These are phyloP conservation scores for Nyssa sinensis DNA, from an alignment of 148 eudicot species.

Conservation along the genomic window DNA sequence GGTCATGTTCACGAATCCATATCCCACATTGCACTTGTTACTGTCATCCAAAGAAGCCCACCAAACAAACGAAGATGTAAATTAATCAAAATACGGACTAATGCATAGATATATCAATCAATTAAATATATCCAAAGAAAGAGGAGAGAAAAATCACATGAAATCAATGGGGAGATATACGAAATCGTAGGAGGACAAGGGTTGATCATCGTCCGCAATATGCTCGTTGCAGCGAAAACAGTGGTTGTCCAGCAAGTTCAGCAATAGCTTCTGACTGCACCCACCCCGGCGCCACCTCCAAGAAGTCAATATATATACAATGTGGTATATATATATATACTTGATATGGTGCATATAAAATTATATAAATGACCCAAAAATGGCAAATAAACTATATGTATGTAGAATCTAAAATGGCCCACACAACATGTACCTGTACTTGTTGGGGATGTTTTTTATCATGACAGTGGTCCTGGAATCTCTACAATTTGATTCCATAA, in stretches of 20 bases:
- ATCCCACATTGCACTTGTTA: conserved; percentile 96
- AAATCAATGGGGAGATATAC: conserved; percentile 96
- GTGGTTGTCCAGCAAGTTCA: conserved; percentile 97
- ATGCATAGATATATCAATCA: too few relatives aligned
- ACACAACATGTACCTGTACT: conserved; percentile 86
- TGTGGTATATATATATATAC: too few relatives aligned
- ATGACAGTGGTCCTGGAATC: conserved; percentile 90
- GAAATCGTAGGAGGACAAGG: conserved; percentile 90
- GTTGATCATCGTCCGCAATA: conserved; percentile 41
- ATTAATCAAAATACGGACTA: too few relatives aligned
- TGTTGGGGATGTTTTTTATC: conserved; percentile 97
- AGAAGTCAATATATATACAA: not conserved
- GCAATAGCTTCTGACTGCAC: conserved; percentile 84
- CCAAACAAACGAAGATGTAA: too few relatives aligned
- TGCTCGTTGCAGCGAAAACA: conserved; percentile 94
- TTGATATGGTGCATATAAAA: too few relatives aligned
- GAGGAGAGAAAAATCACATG: conserved; percentile 21
- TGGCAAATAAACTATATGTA: too few relatives aligned
- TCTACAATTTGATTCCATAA: conserved; percentile 35
- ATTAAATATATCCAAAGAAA: too few relatives aligned
- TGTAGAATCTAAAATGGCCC: not conserved
- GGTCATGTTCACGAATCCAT: conserved; percentile 98
- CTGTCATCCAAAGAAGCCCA: conserved; percentile 27
- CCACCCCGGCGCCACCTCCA: not conserved
- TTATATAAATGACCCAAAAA: too few relatives aligned